Base-by-base conservation (phyloP, 2,329 filamentous ascomycete species). In the Fusarium subglutinans region DNA sequence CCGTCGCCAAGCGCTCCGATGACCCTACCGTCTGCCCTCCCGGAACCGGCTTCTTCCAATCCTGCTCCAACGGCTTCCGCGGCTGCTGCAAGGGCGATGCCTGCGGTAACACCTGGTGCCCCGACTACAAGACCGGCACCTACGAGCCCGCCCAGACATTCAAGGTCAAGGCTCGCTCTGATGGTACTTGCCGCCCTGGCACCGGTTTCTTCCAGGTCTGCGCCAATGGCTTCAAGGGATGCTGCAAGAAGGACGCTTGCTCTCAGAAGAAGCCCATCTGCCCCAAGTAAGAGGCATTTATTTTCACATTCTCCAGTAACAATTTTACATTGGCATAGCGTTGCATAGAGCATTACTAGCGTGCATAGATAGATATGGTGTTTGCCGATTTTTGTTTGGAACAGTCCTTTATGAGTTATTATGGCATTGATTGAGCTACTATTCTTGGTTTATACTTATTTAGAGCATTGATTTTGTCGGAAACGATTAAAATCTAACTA, bases 221-320 rank as follows among this genome's bases (percentile, higher is more conserved):
- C 28, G 37, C 57, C 51, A 72, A 72, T 30, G 69, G 69, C 24
- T 72, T 72, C 47, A 71, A 70, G 35, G 69, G 69, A 20, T 72
- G 70, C 70, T 73, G 70, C 69, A 73, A 70, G 60, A 68, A 68
- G 59, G 70, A 73, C 24, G 70, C 69, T 3, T 73, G 70, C 40
- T 54, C 28, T 15, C 33, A 63, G 28, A 72, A 72, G 69, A 53
- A 40, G 22, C 54, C 70, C 28, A 24, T 74, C 70, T 73, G 70
- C 56, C 70, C 70, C 44, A 55, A 73, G 61, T 73, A 73, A 73
- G 57, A 70, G 44, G 47, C 28, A 40, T 38, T 10, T 2, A n/a
- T 17, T 22, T 22, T 15, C 13, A 33, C 17, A 35, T 20, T 50
- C 22, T 24, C 40, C 28, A 58, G 38, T 30, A 40, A 54, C 59